These are phyloP conservation scores for Paramarasmius palmivorus DNA, from an alignment of 1,284 basidiomycete genomes.

Conservation along the genomic window DNA sequence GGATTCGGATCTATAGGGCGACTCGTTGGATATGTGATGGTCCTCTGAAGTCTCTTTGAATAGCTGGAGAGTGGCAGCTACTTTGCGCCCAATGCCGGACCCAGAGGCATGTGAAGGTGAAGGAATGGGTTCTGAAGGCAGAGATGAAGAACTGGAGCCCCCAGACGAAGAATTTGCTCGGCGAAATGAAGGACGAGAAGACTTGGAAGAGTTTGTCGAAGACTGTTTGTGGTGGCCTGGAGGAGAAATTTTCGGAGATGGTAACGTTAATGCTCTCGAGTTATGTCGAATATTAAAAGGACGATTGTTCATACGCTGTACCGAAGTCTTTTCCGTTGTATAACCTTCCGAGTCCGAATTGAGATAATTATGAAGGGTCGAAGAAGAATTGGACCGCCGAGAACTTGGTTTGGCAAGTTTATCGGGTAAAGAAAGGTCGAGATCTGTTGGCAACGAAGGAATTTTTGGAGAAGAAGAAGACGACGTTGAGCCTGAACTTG, in stretches of 20 bases:
- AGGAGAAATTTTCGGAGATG: slow-evolving; percentile 26
- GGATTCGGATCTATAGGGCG: slow-evolving; percentile 30
- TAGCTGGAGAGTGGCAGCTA: slow-evolving; percentile 74
- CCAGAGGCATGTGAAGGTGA: slow-evolving; percentile 30
- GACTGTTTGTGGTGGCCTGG: slow-evolving; percentile 17
- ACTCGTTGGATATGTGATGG: slow-evolving; percentile 33
- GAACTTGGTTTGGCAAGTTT: slow-evolving; percentile 23
- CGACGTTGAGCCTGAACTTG: slow-evolving; percentile 39
- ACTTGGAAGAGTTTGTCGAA: slow-evolving; percentile 27
- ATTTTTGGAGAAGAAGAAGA: slow-evolving; percentile 38
- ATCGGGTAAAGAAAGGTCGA: slow-evolving; percentile 19
- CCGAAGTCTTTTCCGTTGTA: slow-evolving; percentile 33
- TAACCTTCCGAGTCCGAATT: slow-evolving; percentile 40
- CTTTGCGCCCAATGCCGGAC: slow-evolving; percentile 71
- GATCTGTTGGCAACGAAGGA: too few species aligned
- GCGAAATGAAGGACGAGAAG: slow-evolving; percentile 37
- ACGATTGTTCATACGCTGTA: slow-evolving; percentile 24
- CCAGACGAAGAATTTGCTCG: slow-evolving; percentile 39
- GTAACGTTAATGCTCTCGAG: slow-evolving; percentile 41
- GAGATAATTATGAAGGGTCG: slow-evolving; percentile 25
- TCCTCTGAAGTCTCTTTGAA: slow-evolving; percentile 71
- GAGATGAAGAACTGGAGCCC: slow-evolving; percentile 48
- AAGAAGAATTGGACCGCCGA: slow-evolving; percentile 28
- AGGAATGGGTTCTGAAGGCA: slow-evolving; percentile 32
- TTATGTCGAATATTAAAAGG: slow-evolving; percentile 24